Percentiles rank a stretch among this genome's conserved stretches.
Conservation (phyloP, 495 filamentous ascomycete genomes). For the Letharia columbiana region DNA sequence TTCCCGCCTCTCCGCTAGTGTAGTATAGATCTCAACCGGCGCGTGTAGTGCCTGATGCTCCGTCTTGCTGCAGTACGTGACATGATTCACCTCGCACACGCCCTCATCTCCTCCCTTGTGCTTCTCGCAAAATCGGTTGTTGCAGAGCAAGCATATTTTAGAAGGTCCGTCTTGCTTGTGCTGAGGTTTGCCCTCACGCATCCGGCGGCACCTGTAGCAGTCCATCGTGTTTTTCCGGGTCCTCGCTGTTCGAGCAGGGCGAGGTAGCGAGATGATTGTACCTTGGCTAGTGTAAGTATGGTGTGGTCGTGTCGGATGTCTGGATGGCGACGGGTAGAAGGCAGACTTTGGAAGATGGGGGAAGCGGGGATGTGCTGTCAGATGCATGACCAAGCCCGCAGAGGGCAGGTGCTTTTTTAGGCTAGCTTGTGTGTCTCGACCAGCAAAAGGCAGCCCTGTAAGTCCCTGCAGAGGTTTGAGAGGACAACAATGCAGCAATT, state of each 20-base stretch:
- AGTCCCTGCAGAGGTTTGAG: not conserved
- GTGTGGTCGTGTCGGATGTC: not conserved
- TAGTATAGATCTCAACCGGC: constrained; percentile 11
- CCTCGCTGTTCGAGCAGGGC: not conserved
- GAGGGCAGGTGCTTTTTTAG: no score
- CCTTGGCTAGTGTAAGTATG: not conserved
- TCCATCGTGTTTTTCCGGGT: not conserved
- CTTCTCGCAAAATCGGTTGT: constrained; percentile 12
- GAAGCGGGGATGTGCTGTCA: no score
- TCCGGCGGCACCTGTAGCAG: constrained; percentile 2
- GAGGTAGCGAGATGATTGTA: not conserved
- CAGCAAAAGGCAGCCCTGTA: not conserved
- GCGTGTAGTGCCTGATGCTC: constrained; percentile 1
- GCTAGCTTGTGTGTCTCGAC: not conserved
- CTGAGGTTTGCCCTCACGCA: not conserved
- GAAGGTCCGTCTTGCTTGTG: constrained; percentile 9
- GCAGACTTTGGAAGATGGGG: not conserved
- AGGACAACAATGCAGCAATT: not conserved
- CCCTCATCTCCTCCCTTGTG: constrained; percentile 11
- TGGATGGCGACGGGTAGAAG: not conserved
- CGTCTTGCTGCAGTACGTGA: constrained; percentile 1
- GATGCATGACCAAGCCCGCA: no score
- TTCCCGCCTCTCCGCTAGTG: not conserved
- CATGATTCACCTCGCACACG: constrained; percentile 9
- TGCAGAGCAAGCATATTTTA: constrained; percentile 7